These are phyloP conservation scores for Nitzschia sp. DNA, from an alignment of 108 stramenopile species.

Conservation along the genomic window DNA sequence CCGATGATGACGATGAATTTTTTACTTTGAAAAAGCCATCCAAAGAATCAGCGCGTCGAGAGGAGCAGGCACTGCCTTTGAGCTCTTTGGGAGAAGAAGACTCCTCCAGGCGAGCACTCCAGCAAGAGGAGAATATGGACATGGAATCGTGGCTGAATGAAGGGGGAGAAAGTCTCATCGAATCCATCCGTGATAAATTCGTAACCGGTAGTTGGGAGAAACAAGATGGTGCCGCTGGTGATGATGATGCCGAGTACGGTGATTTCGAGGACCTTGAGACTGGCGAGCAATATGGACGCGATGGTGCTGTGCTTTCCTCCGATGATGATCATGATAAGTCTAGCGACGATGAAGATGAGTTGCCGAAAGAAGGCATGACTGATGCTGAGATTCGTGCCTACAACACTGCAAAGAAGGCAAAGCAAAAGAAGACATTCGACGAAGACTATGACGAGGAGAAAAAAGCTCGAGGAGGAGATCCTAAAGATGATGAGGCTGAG, in stretches of 20 bases:
- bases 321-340: conserved; percentile 85
- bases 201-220: conserved; percentile 96
- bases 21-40: conserved; percentile 35
- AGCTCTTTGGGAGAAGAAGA: conserved; percentile 64
- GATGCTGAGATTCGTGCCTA: conserved; percentile 85
- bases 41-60: neutral
- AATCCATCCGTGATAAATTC: conserved; percentile 87
- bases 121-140: conserved; percentile 41
- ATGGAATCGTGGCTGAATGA: conserved; percentile 73
- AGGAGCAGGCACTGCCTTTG: neutral
- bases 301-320: conserved; percentile 77
- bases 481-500: conserved; percentile 75
- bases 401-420: conserved; percentile 81
- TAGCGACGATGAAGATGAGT: conserved; percentile 55
- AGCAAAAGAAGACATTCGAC: conserved; percentile 79
- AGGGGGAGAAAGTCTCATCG: conserved; percentile 77
- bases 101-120: conserved; percentile 49
- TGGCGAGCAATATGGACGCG: conserved; percentile 76
- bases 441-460: conserved; percentile 87
- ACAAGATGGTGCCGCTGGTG: conserved; percentile 9
- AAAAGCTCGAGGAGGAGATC: conserved; percentile 54
- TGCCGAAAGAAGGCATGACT: conserved; percentile 67
- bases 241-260: conserved; percentile 68
- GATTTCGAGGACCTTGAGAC: conserved; percentile 96
- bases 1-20: conserved; percentile 50